A percentile compares a stretch with the other conserved stretches of the same genome.
Conservation (phyloP, 352 stramenopile genomes). For the Halophytophthora batemanensis region DNA sequence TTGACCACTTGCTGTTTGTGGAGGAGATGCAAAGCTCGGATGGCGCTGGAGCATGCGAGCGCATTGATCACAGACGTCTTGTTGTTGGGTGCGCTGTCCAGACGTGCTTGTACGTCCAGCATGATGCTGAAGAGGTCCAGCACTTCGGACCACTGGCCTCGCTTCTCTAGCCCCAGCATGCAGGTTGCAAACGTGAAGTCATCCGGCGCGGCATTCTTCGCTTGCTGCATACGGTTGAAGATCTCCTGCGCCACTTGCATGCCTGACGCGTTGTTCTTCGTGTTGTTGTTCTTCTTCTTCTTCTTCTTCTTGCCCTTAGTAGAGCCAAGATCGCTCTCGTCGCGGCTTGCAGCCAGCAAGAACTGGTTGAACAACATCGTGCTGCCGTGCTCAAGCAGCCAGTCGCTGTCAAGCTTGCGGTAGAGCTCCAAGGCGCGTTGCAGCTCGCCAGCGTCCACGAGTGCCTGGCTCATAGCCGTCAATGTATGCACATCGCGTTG, state of each 20-base stretch:
- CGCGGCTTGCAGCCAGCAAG: constrained; percentile 41
- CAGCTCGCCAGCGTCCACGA: constrained; percentile 41
- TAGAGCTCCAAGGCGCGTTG: constrained; percentile 47
- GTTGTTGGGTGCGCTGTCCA: constrained; percentile 2
- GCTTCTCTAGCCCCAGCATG: constrained; percentile 53
- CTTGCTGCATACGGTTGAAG: constrained; percentile 41
- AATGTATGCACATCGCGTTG: constrained; percentile 45
- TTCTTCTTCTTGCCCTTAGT: neutral
- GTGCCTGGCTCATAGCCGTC: constrained; percentile 63
- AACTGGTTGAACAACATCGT: constrained; percentile 65
- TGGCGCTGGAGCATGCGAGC: constrained; percentile 41
- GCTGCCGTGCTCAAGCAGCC: constrained; percentile 34
- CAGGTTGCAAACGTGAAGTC: constrained; percentile 66
- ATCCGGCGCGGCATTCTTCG: constrained; percentile 38
- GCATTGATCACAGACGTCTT: constrained; percentile 36
- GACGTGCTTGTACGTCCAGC: constrained; percentile 31
- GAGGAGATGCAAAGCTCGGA: constrained; percentile 46
- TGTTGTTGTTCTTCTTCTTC: constrained; percentile 3
- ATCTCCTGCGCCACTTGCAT: constrained; percentile 32
- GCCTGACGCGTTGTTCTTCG: constrained; percentile 6
- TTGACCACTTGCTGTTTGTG: constrained; percentile 12
- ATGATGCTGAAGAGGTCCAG: constrained; percentile 61
- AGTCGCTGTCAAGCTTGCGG: constrained; percentile 32
- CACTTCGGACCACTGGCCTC: constrained; percentile 36
- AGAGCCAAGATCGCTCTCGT: constrained; percentile 3